A percentile compares a stretch with the other conserved stretches of the same genome.
Evolutionary conservation across 2,329 filamentous ascomycete species (phyloP).

Genomic region (Phaeosphaeria sp.): DNA sequence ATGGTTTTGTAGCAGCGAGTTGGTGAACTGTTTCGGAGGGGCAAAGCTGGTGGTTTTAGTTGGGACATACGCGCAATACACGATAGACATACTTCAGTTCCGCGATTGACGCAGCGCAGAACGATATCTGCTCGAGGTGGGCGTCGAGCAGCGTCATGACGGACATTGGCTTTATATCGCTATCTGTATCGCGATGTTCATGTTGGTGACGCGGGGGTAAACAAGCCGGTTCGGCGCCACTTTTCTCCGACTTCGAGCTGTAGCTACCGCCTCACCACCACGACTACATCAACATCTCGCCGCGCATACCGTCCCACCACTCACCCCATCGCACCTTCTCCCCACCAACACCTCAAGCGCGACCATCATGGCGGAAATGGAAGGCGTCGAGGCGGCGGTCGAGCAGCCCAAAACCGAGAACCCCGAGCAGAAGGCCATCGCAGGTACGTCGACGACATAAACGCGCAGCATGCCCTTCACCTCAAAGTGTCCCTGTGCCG

Average conservation of each 20-base stretch:
- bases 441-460: constrained; percentile 38
- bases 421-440: constrained; percentile 49
- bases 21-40: constrained; percentile 92
- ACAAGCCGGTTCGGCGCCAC: constrained; percentile 22
- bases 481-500: constrained; percentile 30
- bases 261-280: constrained; percentile 20
- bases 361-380: constrained; percentile 58
- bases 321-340: constrained; percentile 18
- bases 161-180: constrained; percentile 13
- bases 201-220: constrained; percentile 18
- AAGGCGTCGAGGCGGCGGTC: constrained; percentile 53
- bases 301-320: neutral
- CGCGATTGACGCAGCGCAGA: constrained; percentile 57
- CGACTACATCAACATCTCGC: constrained; percentile 25
- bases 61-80: constrained; percentile 1
- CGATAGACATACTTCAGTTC: constrained; percentile 51
- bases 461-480: constrained; percentile 24
- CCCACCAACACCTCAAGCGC: constrained; percentile 16
- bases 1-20: constrained; percentile 83
- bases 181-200: neutral
- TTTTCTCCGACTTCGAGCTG: constrained; percentile 12
- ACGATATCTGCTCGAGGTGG: constrained; percentile 59
- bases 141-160: constrained; percentile 54
- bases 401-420: constrained; percentile 52
- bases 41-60: constrained; percentile 70